These are phyloP conservation scores for Aegilops bicornis DNA, from an alignment of 176 grass and related monocot species.

Conservation along the genomic window DNA sequence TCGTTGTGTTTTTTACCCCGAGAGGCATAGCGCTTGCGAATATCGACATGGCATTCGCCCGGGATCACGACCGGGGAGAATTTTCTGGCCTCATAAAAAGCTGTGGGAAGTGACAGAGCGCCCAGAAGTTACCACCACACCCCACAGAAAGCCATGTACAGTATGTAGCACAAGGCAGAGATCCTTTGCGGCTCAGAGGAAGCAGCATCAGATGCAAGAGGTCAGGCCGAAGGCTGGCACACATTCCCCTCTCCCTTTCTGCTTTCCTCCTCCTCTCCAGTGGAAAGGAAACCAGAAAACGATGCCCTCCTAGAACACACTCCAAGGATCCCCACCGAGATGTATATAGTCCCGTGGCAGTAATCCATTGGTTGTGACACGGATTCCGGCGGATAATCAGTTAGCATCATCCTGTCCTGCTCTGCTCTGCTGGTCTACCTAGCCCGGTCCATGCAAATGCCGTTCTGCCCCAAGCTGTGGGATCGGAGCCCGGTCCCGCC, in stretches of 20 bases:
- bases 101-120: background rate
- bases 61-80: background rate
- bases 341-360: conserved; percentile 4
- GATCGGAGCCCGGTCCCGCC: background rate
- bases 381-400: background rate
- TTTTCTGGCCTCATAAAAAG: background rate
- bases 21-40: background rate
- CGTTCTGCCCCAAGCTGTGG: conserved; percentile 35
- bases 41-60: background rate
- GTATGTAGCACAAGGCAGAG: background rate
- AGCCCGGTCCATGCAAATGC: conserved; percentile 40
- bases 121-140: background rate
- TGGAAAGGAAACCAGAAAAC: background rate
- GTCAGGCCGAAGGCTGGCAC: conserved; percentile 51
- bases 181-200: background rate
- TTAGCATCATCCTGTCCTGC: background rate
- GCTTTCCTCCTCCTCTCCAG: background rate
- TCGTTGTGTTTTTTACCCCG: no score
- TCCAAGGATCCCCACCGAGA: conserved; percentile 48
- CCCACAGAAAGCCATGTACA: background rate
- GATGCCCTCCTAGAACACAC: conserved; percentile 52
- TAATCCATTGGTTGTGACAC: conserved; percentile 4
- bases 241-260: conserved; percentile 31
- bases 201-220: conserved; percentile 55
- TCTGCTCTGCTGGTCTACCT: background rate